Evolutionary conservation across 73 alveolate genomes (phyloP).

Genomic region (Tetrahymena borealis): DNA sequence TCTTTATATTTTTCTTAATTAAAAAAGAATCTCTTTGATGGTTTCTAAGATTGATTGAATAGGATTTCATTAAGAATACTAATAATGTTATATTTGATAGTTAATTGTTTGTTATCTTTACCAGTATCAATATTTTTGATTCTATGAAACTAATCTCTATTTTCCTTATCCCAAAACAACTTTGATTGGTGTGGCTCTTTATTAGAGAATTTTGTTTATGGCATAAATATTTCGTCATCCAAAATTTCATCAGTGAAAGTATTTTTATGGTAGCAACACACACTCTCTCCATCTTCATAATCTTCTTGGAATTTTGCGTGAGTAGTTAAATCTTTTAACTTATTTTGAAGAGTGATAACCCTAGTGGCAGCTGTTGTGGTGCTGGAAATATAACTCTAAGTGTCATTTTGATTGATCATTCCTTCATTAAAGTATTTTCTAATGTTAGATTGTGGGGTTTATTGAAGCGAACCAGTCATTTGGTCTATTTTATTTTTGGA

Average conservation of each 20-base stretch:
- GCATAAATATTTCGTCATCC: neutral
- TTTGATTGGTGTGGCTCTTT: neutral
- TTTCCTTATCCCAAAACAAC: neutral
- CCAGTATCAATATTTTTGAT: neutral
- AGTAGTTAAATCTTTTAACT: neutral
- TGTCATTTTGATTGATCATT: neutral
- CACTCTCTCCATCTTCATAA: neutral
- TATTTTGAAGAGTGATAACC: neutral
- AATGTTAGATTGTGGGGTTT: neutral
- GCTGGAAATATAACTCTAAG: neutral
- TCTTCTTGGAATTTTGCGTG: neutral
- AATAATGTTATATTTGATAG: no score
- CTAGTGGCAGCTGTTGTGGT: neutral
- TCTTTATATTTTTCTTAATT: no score
- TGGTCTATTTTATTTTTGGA: no score
- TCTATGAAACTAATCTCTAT: neutral
- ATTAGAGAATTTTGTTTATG: neutral
- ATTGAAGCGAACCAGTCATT: neutral
- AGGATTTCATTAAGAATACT: no score
- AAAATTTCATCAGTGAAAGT: neutral
- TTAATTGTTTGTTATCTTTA: neutral
- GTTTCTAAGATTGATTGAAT: no score
- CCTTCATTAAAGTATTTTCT: neutral
- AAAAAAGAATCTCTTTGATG: no score
- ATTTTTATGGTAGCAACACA: neutral